Evolutionary conservation across 257 asterid species (phyloP).

Genomic region (Solanum dulcamara): DNA sequence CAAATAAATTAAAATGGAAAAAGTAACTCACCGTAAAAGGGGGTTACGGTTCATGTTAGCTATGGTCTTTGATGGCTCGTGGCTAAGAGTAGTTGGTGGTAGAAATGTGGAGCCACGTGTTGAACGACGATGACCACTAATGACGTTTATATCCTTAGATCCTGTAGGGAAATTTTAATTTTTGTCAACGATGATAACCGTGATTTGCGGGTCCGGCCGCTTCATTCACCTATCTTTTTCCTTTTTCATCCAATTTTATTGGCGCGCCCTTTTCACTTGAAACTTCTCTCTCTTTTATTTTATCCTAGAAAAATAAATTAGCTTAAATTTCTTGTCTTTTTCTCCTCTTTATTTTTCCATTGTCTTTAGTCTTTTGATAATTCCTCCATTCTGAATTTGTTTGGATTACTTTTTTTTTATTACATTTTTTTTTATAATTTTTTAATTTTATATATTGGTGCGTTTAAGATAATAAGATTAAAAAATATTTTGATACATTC

Average conservation of each 20-base stretch:
- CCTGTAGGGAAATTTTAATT: not conserved
- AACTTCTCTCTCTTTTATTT: not conserved
- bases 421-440: no score
- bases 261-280: not conserved
- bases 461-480: not conserved
- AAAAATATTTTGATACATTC: not conserved
- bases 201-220: not conserved
- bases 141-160: not conserved
- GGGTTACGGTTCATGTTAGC: constrained; percentile 9
- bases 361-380: not conserved
- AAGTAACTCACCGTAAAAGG: no score
- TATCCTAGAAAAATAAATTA: not conserved
- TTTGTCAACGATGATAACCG: not conserved
- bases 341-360: not conserved
- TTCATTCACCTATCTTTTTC: not conserved
- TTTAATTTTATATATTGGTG: no score
- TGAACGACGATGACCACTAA: not conserved
- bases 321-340: not conserved
- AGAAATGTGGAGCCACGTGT: constrained; percentile 19
- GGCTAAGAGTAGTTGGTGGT: not conserved
- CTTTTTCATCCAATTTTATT: not conserved
- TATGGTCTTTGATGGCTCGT: not conserved
- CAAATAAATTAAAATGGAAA: no score
- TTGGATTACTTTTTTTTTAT: not conserved
- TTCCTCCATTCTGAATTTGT: not conserved